Evolutionary conservation across 306 rosid species (phyloP), one percentile per base, ranked within the genome.

Genomic region (Acmispon strigosus): DNA sequence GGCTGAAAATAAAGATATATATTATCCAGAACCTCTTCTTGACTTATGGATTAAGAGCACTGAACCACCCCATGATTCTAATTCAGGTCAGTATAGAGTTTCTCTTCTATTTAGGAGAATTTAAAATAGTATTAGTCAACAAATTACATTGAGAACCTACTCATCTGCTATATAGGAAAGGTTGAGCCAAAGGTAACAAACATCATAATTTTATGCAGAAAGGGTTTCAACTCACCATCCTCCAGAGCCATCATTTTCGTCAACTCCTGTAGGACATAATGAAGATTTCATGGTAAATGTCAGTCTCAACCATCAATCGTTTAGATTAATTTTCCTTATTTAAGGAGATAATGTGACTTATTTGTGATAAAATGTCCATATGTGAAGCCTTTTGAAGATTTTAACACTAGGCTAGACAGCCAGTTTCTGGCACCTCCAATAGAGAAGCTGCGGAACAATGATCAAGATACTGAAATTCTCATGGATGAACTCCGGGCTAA

Each of bases 21-120:
- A 91, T 83, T 94, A 90, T 84, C 98, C 96, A 17, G 58, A 41
- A 29, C 88, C 90, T 68, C 75, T 89, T 58, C 75, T 94, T 39
- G 84, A 91, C 19, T 70, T 86, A 72, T 91, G 95, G 97, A 78
- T 57, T 62, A 88, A 79, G 80, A 86, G 85, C 76, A 76, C 43
- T 72, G 85, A 79, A 61, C 77, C 82, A 50, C 82, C 84, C 57
- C 86, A 53, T 9, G 86, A 69, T 57, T 90, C 85, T 32, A 84
- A 85, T 49, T 84, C 88, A 81, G 99, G 99, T 91, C 48, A 77
- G 86, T 69, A 52, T 76, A 45, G 24, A 12, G 11, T 73, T 14
- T 18, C 47, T 57, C 22, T 59, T 3, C 16, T 51, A 58, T 51
- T 10, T 13, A 39, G 11, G 15, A 41, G 29, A 15, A 32, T 32